Evolutionary conservation across 2,329 filamentous ascomycete species (phyloP).

Genomic region (Phoma sp.): DNA sequence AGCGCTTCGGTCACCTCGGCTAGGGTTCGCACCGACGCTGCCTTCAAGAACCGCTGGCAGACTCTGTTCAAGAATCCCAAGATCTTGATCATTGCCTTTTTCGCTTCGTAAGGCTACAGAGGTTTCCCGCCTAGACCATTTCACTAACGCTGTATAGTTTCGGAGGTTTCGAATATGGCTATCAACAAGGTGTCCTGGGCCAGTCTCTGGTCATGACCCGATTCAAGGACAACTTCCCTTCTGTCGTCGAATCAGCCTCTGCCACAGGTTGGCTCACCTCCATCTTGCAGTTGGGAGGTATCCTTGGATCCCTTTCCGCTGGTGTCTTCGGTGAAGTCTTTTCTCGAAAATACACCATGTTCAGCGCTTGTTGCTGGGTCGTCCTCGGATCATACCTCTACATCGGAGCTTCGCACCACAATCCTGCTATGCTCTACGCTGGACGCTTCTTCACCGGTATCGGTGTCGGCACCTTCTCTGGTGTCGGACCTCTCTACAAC

Average conservation of each 20-base stretch:
- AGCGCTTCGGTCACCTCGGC: constrained; percentile 36
- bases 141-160: constrained; percentile 43
- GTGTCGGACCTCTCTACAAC: constrained; percentile 56
- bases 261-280: constrained; percentile 61
- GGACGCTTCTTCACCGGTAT: constrained; percentile 59
- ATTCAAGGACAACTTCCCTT: constrained; percentile 59
- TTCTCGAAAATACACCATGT: constrained; percentile 61
- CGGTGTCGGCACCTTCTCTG: constrained; percentile 57
- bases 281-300: constrained; percentile 58
- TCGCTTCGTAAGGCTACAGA: constrained; percentile 34
- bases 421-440: constrained; percentile 54
- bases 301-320: constrained; percentile 56
- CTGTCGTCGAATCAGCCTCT: constrained; percentile 54
- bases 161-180: constrained; percentile 61
- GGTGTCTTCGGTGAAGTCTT: constrained; percentile 59
- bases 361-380: constrained; percentile 56
- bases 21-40: constrained; percentile 29
- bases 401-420: constrained; percentile 50
- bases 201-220: constrained; percentile 61
- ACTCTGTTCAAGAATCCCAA: constrained; percentile 38
- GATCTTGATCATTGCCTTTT: constrained; percentile 38
- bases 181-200: constrained; percentile 62
- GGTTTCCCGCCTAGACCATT: not conserved
- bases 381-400: constrained; percentile 51
- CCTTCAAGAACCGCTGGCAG: constrained; percentile 38